A percentile compares a stretch with the other conserved stretches of the same genome.
Conservation (phyloP, 2,329 filamentous ascomycete genomes). For the Claviceps purpurea region DNA sequence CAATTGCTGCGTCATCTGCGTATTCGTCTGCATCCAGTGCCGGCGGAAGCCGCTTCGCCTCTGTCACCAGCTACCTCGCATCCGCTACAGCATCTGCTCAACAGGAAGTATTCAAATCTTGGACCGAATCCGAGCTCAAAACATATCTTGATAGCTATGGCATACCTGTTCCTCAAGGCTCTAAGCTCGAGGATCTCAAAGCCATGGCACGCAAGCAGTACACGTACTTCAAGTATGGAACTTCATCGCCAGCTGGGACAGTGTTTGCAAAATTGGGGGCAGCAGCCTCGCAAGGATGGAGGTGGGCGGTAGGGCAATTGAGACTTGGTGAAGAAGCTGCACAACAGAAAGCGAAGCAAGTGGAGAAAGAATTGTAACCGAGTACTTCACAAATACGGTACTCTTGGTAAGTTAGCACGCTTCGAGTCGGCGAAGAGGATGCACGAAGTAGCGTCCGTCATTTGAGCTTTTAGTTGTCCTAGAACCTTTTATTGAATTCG, state of each 20-base stretch:
- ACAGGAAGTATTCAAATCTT: slow-evolving; percentile 54
- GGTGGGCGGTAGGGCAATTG: slow-evolving; percentile 39
- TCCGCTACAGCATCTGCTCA: slow-evolving; percentile 53
- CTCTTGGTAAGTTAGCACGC: too few species aligned
- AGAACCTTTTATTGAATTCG: too few species aligned
- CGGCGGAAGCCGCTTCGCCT: slow-evolving; percentile 47
- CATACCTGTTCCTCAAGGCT: slow-evolving; percentile 52
- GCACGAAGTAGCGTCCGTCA: neutral
- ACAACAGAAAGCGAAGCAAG: slow-evolving; percentile 30
- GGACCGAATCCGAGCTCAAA: slow-evolving; percentile 64
- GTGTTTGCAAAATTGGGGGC: slow-evolving; percentile 50
- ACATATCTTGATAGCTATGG: slow-evolving; percentile 70
- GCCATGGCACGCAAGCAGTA: slow-evolving; percentile 59
- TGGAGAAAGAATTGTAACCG: slow-evolving; percentile 10
- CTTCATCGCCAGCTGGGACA: slow-evolving; percentile 49
- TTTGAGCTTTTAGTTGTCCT: too few species aligned
- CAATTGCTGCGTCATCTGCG: slow-evolving; percentile 48
- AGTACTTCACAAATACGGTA: neutral
- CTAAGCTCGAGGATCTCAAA: slow-evolving; percentile 53
- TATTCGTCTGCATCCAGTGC: slow-evolving; percentile 46
- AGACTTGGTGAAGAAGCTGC: slow-evolving; percentile 33
- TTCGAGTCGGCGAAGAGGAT: neutral
- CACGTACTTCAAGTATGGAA: slow-evolving; percentile 67
- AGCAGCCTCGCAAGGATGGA: slow-evolving; percentile 31
- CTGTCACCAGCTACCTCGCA: slow-evolving; percentile 57